Base-by-base conservation (phyloP, 805 yeast species). In the Myxozyma vanderwaltii region DNA sequence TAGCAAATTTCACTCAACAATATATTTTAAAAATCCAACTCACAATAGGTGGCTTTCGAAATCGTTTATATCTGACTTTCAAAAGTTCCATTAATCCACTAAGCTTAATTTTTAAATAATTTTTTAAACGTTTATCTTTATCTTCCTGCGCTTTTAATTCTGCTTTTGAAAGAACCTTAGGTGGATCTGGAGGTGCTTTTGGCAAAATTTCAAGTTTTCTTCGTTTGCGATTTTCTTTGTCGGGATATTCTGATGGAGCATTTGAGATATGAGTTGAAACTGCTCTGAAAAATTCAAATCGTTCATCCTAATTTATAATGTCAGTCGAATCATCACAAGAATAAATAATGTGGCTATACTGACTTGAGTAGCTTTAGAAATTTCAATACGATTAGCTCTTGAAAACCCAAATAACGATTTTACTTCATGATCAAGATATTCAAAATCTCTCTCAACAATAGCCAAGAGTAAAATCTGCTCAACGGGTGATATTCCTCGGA, bases 61-160 rank as follows among this genome's bases (percentile, higher is more conserved):
- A 94, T 56, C 96, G 78, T 69, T 90, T 90, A 71, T 92, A 94
- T 49, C 97, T 79, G 58, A 78, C 84, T 71, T 91, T 91, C 77
- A 92, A 88, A 23, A 89, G 74, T 64, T 94, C 98, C 94, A 94
- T 88, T 41, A 94, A 75, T 0, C 89, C 91, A 4, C 96, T 86
- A 31, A 94, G 77, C 72, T 88, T 91, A 59, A 94, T 84, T 72
- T 92, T 94, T 58, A 94, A 75, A 15, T 88, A 79, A 71, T 92
- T 92, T 71, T 91, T 91, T 59, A 92, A 76, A 67, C 87, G 84
- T 79, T 89, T 86, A 71, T 94, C 97, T 57, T 80, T 79, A 58
- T 83, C 83, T 54, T 79, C 81, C 61, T 79, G 81, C 3, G 63
- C 60, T 64, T 79, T 84, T 45, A 79, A 60, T 55, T 79, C 78